Conservation (phyloP, 306 rosid genomes). For the Carpinus viminea region DNA sequence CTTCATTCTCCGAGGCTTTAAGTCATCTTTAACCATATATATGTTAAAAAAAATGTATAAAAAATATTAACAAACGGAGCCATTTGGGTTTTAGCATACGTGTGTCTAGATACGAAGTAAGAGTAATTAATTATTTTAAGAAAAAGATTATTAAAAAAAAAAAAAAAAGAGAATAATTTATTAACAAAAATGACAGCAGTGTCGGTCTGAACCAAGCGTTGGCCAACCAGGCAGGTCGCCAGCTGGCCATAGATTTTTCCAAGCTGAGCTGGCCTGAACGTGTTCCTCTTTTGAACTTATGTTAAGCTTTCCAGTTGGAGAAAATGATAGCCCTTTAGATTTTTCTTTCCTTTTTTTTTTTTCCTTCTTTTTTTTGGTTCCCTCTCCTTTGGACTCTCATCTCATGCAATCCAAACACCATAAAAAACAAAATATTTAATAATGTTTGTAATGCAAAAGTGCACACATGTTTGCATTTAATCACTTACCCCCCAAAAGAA, state of each 20-base stretch:
- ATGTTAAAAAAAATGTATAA: too few relatives aligned
- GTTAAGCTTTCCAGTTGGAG: constrained; percentile 8
- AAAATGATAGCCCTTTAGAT: constrained; percentile 4
- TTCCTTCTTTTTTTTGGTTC: neutral
- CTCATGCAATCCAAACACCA: neutral
- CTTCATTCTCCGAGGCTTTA: too few relatives aligned
- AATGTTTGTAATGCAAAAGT: too few relatives aligned
- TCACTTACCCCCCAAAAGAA: too few relatives aligned
- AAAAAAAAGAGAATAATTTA: neutral
- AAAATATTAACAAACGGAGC: too few relatives aligned
- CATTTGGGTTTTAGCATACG: neutral
- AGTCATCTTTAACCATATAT: too few relatives aligned
- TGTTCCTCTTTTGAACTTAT: constrained; percentile 28
- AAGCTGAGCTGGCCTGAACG: constrained; percentile 40
- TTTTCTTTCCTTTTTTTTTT: neutral
- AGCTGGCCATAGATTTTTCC: constrained; percentile 43
- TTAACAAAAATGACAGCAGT: constrained; percentile 20
- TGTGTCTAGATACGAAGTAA: neutral
- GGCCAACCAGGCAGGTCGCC: constrained; percentile 47
- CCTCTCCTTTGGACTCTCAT: neutral
- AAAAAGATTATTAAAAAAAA: too few relatives aligned
- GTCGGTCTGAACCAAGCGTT: constrained; percentile 24
- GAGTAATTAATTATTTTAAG: neutral
- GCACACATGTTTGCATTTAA: too few relatives aligned
- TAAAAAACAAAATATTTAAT: too few relatives aligned